phyloP scores from a whole-genome alignment of 352 stramenopile genomes.

The Globisporangium mamillatum region DNA sequence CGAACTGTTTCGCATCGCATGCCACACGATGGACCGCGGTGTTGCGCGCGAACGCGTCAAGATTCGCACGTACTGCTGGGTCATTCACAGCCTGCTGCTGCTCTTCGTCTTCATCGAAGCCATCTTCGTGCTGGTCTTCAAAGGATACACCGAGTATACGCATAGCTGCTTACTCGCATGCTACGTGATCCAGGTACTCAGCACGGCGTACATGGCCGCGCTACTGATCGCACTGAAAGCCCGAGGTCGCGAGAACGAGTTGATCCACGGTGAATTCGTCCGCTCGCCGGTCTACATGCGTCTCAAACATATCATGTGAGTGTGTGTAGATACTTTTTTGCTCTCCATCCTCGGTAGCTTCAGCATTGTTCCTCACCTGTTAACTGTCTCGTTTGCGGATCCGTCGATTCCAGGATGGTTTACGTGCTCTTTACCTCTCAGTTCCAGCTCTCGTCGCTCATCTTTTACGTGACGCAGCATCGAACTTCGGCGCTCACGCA shows the following conservation, averaged over 20 bases:
- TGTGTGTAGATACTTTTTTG: too few species aligned
- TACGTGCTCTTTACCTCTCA: constrained; percentile 25
- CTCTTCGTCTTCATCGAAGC: constrained; percentile 30
- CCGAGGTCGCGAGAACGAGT: constrained; percentile 52
- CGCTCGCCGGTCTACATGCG: too few species aligned
- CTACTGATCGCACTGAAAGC: constrained; percentile 44
- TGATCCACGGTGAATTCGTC: too few species aligned
- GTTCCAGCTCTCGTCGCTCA: constrained; percentile 49
- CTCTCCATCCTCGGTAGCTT: too few species aligned
- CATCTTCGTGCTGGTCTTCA: constrained; percentile 27
- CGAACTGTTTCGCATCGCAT: too few species aligned
- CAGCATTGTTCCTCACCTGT: too few species aligned
- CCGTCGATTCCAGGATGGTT: too few species aligned
- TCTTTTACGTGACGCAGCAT: constrained; percentile 38
- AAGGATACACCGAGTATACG: constrained; percentile 52
- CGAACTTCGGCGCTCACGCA: constrained; percentile 29
- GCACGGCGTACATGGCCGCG: constrained; percentile 50
- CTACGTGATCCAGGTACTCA: constrained; percentile 48
- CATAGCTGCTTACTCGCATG: constrained; percentile 12
- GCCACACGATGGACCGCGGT: too few species aligned
- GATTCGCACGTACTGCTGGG: constrained; percentile 21
- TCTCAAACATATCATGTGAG: too few species aligned
- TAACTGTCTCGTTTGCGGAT: too few species aligned
- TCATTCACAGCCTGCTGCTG: constrained; percentile 26
- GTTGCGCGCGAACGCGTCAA: too few species aligned